Base-by-base conservation (phyloP, 768 basidiomycete species). In the Lactarius trivialis region DNA sequence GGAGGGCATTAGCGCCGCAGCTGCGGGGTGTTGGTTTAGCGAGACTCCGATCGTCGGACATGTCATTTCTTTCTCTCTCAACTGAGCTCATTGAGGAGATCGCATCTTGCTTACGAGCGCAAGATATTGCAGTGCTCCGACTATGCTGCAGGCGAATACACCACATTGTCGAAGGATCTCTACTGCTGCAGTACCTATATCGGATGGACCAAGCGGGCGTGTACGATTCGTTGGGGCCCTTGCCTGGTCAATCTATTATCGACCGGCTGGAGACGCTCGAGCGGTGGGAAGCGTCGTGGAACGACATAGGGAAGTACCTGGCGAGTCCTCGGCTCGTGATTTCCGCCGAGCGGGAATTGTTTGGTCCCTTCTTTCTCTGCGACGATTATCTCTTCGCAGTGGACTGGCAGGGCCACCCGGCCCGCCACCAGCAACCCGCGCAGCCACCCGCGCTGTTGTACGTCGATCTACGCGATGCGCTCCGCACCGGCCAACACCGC, bases 391-490 rank as follows among this genome's bases (percentile, higher is more conserved):
- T 63, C 14, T 58, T 58, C 32, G 57, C 57, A 12, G 34, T 58
- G 8, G 61, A 63, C 30, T 63, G 61, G 57, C 57, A 58, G 43
- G 57, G 61, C 28, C 7, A 62, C 8, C 61, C 50, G 12, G 9
- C 19, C 2, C 36, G 34, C 34, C 8, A 7, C 21, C 43, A 52
- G 21, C 56, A 37, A 9, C 61, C 61, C 17, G 57, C 57, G 26
- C 43, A 52, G 21, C 56, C 30, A 9, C 61, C 61, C 17, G 57
- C 57, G 26, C 34, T 58, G 24, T 3, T 58, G 26, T 58, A 49
- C n/a, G 57, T 58, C 43, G 61, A 63, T 33, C 36, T 63, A 26
- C 57, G 57, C 32, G 55, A 62, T 12, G 61, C 62, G 36, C 57
- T 59, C 9, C 57, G 39, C 12, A 59, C 53, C 4, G 57, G 52